Base-by-base conservation (phyloP, 2,329 filamentous ascomycete genomes). In the Aureobasidium sp. region DNA sequence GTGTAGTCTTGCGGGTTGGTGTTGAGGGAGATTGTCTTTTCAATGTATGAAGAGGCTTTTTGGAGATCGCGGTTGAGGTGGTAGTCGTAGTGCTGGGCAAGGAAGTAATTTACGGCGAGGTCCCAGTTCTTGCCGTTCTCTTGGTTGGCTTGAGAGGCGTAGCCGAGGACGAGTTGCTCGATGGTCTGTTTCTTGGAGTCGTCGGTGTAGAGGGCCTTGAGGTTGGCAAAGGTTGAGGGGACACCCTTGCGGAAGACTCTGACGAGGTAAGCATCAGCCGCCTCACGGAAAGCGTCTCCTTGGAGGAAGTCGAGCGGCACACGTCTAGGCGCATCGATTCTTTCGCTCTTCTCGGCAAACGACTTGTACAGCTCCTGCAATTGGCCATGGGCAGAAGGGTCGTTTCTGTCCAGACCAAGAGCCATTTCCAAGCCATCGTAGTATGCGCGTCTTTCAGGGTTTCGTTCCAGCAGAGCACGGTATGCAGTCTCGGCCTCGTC, bases 51-150 rank as follows among this genome's bases (percentile, higher is more conserved):
- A 68, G 84, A 79, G 3, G 94, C 91, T 71, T 90, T 93, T 55
- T 78, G 63, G 21, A 97, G 78, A 67, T 97, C 82, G 37, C 90
- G 88, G 66, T 88, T 95, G 55, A 88, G 75, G 67, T 86, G 79
- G 69, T 95, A 96, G 73, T 95, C 93, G 77, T 96, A 95, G 71
- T 98, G 94, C 66, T 97, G 93, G 7, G 90, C 90, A 51, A 98
- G 80, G 74, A 94, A 98, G 70, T 94, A 97, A 45, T 90, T 80
- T 12, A 88, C 87, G 1, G 90, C 88, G 12, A 88, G 80, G 62
- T 86, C 78, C 65, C 91, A 91, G 30, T 74, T 67, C 22, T 66
- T 74, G 6, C 75, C 71, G n/a, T 73, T 71, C 47, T 81, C 74
- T 21, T 75, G 77, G 54, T 78, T 78, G 22, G 76, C 62, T n/a